Conservation (phyloP, 1,284 basidiomycete genomes). For the Leccinum insigne region DNA sequence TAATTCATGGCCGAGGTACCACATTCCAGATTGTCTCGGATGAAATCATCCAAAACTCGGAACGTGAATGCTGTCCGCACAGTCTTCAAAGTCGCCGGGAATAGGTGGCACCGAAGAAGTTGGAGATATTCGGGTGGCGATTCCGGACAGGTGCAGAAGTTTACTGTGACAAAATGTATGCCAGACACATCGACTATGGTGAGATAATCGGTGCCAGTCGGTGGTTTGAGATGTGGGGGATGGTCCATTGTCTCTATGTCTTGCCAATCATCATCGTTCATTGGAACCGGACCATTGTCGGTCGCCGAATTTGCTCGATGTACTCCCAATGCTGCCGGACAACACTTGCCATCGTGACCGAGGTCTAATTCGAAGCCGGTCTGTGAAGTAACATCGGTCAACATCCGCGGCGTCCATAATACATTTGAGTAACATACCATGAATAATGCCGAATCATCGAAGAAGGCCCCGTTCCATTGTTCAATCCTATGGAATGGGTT, state of each 20-base stretch:
- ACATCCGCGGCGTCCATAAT: too few species aligned
- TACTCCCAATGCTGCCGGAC: not conserved
- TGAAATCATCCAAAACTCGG: constrained; percentile 18
- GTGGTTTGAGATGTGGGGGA: not conserved
- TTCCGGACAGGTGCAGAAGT: not conserved
- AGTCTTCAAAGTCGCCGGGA: not conserved
- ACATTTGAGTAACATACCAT: not conserved
- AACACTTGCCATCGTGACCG: not conserved
- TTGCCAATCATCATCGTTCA: not conserved
- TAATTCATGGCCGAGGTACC: constrained; percentile 32
- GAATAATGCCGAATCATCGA: not conserved
- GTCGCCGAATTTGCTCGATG: not conserved
- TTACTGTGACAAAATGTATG: not conserved
- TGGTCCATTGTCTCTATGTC: not conserved
- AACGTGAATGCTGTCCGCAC: not conserved
- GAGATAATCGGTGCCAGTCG: not conserved
- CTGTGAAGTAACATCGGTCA: not conserved
- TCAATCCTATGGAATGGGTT: not conserved
- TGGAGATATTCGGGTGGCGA: constrained; percentile 13
- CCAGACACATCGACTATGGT: not conserved
- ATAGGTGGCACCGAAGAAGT: not conserved
- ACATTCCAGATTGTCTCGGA: constrained; percentile 26
- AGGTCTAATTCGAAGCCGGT: not conserved
- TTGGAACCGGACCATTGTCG: not conserved
- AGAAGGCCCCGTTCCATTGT: not conserved